Evolutionary conservation across 2,329 filamentous ascomycete species (phyloP).

Genomic region (Microsporum canis): DNA sequence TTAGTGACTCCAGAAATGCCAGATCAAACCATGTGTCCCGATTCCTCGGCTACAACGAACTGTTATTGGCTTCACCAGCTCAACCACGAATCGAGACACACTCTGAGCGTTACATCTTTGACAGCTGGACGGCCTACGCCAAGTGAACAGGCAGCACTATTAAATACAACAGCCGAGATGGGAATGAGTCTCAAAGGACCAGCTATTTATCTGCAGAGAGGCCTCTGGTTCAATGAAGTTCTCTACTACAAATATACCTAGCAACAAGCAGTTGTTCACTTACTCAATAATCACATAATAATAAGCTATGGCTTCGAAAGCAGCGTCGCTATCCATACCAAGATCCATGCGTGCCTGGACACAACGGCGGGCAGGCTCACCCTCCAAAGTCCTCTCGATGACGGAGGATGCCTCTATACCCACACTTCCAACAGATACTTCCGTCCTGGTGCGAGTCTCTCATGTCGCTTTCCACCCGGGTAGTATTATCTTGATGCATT

Average conservation of each 20-base stretch:
- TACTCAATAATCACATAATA: background rate
- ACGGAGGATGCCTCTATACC: slow-evolving; percentile 7
- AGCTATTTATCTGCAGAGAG: background rate
- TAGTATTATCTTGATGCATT: slow-evolving; percentile 9
- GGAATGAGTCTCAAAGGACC: background rate
- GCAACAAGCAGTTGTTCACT: background rate
- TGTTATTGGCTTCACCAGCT: background rate
- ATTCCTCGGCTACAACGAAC: background rate
- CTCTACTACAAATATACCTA: background rate
- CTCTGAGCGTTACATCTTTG: background rate
- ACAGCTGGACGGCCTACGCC: background rate
- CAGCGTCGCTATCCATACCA: background rate
- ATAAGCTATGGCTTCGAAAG: background rate
- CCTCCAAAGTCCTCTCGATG: slow-evolving; percentile 5
- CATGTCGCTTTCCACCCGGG: slow-evolving; percentile 12
- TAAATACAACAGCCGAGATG: background rate
- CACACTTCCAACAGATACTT: slow-evolving; percentile 8
- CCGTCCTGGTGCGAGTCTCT: slow-evolving; percentile 12
- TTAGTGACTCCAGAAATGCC: background rate
- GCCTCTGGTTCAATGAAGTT: background rate
- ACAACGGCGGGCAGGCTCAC: slow-evolving; percentile 5
- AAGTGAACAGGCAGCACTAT: background rate
- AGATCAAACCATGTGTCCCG: background rate
- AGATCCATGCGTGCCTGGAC: slow-evolving; percentile 5
- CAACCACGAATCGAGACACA: background rate